phyloP scores from a whole-genome alignment of 163 green algal species.

The Prototheca wickerhamii region DNA sequence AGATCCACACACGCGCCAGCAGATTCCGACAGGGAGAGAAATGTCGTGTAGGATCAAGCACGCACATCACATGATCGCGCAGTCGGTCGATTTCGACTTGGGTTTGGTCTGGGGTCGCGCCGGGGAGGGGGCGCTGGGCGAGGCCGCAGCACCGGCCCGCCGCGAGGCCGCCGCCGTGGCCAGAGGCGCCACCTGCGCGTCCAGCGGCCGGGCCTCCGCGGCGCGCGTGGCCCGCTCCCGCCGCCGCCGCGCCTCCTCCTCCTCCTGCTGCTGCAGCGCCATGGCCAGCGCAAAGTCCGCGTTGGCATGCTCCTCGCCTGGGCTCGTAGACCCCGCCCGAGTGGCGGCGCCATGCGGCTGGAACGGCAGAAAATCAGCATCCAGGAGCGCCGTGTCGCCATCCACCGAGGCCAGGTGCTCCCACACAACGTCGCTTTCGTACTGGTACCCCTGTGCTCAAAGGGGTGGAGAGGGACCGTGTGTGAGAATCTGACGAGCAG shows the following conservation, averaged over 20 bases:
- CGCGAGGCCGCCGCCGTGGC: conserved; percentile 4
- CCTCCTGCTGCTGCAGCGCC: conserved; percentile 66
- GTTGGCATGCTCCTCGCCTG: no score
- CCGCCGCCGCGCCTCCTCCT: conserved; percentile 11
- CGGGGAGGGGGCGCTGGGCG: conserved; percentile 4
- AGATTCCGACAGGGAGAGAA: not conserved
- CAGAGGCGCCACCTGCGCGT: not conserved
- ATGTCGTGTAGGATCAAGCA: not conserved
- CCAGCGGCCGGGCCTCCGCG: not conserved
- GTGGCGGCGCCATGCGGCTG: no score
- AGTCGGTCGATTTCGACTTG: conserved; percentile 7
- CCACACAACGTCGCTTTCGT: conserved; percentile 68
- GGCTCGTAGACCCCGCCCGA: no score
- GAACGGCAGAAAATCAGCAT: conserved; percentile 18
- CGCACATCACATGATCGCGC: conserved; percentile 28
- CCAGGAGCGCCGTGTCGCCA: conserved; percentile 65
- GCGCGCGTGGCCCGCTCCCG: not conserved
- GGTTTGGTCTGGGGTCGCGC: conserved; percentile 8
- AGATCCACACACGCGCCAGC: no score
- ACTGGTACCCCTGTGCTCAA: conserved; percentile 44
- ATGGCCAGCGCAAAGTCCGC: conserved; percentile 64
- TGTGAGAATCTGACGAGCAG: no score
- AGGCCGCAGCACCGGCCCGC: not conserved
- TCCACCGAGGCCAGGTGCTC: conserved; percentile 63
- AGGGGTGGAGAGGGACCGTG: not conserved